These are phyloP conservation scores for Puccinia hordei DNA, from an alignment of 1,284 basidiomycete genomes.

Conservation along the genomic window DNA sequence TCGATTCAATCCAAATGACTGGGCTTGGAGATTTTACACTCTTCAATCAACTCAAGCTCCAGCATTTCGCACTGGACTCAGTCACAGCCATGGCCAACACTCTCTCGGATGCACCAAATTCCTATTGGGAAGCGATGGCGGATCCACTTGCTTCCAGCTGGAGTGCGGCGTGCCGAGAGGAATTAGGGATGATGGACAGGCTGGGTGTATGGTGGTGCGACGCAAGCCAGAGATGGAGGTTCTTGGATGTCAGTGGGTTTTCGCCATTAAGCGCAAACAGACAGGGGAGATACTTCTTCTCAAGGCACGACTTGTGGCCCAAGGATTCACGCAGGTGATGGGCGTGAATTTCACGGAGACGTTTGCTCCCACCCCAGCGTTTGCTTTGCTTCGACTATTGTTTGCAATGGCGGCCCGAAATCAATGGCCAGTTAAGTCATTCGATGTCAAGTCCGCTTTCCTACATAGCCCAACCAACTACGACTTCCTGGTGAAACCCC, in stretches of 20 bases:
- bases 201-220: neutral
- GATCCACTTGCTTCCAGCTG: too few species aligned
- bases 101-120: too few species aligned
- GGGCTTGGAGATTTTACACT: neutral
- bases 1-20: too few species aligned
- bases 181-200: slow-evolving; percentile 17
- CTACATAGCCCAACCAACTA: too few species aligned
- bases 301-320: slow-evolving; percentile 11
- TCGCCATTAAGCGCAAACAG: neutral
- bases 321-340: neutral
- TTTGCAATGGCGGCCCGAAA: neutral
- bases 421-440: neutral
- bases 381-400: neutral
- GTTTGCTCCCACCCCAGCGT: too few species aligned
- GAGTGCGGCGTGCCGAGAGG: too few species aligned
- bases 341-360: slow-evolving; percentile 16
- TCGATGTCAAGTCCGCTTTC: too few species aligned
- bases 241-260: slow-evolving; percentile 1
- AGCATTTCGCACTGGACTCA: neutral
- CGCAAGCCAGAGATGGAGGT: neutral
- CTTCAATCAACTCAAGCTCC: neutral
- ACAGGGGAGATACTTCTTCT: neutral
- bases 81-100: too few species aligned
- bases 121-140: too few species aligned
- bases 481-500: too few species aligned